Base-by-base conservation (phyloP, 768 basidiomycete species). In the Filobasidium wieringae region DNA sequence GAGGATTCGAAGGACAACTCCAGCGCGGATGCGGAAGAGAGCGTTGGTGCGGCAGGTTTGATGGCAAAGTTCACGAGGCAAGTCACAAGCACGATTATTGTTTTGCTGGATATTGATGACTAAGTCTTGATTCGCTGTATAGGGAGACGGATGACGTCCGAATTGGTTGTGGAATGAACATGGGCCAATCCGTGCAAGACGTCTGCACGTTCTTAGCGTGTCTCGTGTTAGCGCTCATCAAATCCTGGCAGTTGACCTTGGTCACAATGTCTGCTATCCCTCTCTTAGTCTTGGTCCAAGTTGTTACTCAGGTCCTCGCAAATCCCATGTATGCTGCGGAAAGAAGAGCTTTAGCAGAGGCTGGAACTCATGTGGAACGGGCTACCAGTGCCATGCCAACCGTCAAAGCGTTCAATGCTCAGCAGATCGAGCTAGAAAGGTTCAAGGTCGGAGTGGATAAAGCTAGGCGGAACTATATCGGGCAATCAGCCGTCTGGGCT, bases 141-240 rank as follows among this genome's bases (percentile, higher is more conserved):
- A 97, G 91, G 63, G 93, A 96, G 74, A 95, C 92, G 7, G 90
- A 96, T 73, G 88, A 95, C 62, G 86, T 95, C 41, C 84, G 93
- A 39, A 78, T 83, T 59, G 92, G 88, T 0, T 82, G 84, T 14
- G 87, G 89, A 2, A 79, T 88, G 36, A 84, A 85, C 14, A 78
- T 84, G 26, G 91, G 90, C 26, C 80, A 82, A 63, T 70, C 87
- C 58, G 67, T 96, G 41, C 88, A 92, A 72, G 82, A 90, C 74
- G 72, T 88, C 53, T 84, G 83, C 2, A 91, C 90, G 1, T 81
- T 82, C 63, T 51, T 91, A 51, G 80, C 87, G 30, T 85, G 85
- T 67, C 82, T 96, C 63, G 70, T 82, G 51, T 84, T 99, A 63
- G 88, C 87, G 17, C 86, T 99, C 72, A 64, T 76, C 53, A 83